A percentile compares a stretch with the other conserved stretches of the same genome.
Conservation (phyloP, 179 eudicot genomes). For the Beta macrorhiza region DNA sequence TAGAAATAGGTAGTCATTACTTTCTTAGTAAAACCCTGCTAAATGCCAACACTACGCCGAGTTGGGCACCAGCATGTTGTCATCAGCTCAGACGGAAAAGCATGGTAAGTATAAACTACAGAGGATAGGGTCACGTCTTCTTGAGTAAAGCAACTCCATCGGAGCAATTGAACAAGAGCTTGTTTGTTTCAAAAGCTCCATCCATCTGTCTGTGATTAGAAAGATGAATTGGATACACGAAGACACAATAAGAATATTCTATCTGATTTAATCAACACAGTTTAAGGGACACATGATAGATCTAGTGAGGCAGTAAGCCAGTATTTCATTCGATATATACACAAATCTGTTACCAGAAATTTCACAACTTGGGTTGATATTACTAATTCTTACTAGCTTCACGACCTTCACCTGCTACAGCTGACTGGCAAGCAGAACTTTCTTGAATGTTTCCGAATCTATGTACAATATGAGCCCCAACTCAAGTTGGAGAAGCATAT, state of each 20-base stretch:
- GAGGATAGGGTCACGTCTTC: not conserved
- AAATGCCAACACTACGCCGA: not conserved
- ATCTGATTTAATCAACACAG: not conserved
- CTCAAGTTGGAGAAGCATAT: not conserved
- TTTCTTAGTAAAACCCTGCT: not conserved
- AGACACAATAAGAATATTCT: not conserved
- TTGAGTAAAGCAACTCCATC: not conserved
- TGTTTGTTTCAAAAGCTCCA: not conserved
- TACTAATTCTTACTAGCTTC: not conserved
- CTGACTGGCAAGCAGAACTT: not conserved
- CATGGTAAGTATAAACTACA: not conserved
- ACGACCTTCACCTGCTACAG: not conserved
- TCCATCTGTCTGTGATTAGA: not conserved
- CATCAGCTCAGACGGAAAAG: not conserved
- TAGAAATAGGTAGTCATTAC: not conserved
- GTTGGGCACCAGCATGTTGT: not conserved
- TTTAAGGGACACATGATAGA: not conserved
- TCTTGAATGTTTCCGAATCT: not conserved
- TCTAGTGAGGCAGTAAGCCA: not conserved
- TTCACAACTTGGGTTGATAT: not conserved
- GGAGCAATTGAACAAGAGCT: not conserved
- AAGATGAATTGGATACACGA: not conserved
- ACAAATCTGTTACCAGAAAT: not conserved
- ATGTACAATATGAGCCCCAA: not conserved
- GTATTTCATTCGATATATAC: not conserved